Conservation (phyloP, 805 yeast species). For the Ogataea methylovora region DNA sequence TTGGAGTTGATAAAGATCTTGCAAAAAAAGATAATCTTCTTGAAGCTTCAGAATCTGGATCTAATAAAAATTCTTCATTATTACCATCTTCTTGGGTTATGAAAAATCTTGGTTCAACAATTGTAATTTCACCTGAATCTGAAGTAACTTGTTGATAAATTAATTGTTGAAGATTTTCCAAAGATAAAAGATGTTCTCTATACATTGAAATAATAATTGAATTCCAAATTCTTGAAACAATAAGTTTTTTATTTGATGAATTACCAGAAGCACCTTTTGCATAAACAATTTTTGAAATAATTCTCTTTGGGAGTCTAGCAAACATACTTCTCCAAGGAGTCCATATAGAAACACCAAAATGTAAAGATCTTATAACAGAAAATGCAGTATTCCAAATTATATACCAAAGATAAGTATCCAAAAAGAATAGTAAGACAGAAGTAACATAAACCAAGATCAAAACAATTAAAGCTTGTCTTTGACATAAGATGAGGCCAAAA, state of each 20-base stretch:
- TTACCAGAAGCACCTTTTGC: slow-evolving; percentile 17
- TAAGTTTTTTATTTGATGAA: slow-evolving; percentile 37
- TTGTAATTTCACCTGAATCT: slow-evolving; percentile 29
- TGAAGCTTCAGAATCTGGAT: slow-evolving; percentile 66
- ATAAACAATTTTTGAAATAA: slow-evolving; percentile 59
- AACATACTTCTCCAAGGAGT: slow-evolving; percentile 85
- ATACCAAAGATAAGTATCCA: slow-evolving; percentile 84
- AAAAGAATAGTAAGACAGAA: slow-evolving; percentile 61
- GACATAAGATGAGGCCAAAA: slow-evolving; percentile 47
- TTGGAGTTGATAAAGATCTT: slow-evolving; percentile 80
- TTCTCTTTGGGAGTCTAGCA: slow-evolving; percentile 68
- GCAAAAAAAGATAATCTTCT: slow-evolving; percentile 85
- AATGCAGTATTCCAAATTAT: slow-evolving; percentile 71
- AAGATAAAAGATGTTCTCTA: slow-evolving; percentile 67
- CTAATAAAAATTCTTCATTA: slow-evolving; percentile 44
- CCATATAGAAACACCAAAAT: slow-evolving; percentile 76
- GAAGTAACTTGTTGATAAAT: slow-evolving; percentile 34
- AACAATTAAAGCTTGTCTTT: slow-evolving; percentile 48
- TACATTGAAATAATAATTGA: slow-evolving; percentile 78
- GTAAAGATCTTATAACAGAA: slow-evolving; percentile 53
- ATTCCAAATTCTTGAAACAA: slow-evolving; percentile 75
- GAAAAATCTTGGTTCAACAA: slow-evolving; percentile 72
- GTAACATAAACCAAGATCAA: slow-evolving; percentile 47
- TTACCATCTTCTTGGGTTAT: slow-evolving; percentile 77
- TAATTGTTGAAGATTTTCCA: slow-evolving; percentile 64